Evolutionary conservation across 2,329 filamentous ascomycete species (phyloP).

Genomic region (Thelonectria discophora): DNA sequence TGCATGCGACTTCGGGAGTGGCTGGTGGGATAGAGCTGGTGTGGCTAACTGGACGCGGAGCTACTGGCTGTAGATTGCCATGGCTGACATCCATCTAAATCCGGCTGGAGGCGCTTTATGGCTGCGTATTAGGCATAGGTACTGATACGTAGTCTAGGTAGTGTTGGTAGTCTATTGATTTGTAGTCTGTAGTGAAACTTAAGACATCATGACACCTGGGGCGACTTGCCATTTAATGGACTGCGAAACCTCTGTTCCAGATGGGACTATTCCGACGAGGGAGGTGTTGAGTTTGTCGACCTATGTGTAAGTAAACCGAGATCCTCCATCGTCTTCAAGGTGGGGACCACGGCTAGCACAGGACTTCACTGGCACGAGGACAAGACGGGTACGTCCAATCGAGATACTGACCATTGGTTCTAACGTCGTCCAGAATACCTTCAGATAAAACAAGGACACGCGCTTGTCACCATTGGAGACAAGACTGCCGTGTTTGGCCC

Average conservation of each 20-base stretch:
- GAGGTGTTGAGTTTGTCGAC: slow-evolving; percentile 17
- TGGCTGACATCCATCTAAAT: too few species aligned
- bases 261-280: background rate
- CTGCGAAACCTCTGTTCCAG: too few species aligned
- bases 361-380: slow-evolving; percentile 22
- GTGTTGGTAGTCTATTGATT: too few species aligned
- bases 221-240: too few species aligned
- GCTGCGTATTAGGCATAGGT: too few species aligned
- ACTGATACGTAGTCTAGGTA: too few species aligned
- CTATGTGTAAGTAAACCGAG: slow-evolving; percentile 5
- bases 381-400: slow-evolving; percentile 7
- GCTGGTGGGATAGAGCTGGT: background rate
- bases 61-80: too few species aligned
- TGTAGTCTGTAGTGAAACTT: too few species aligned
- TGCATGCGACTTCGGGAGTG: slow-evolving; percentile 10
- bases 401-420: background rate
- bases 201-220: too few species aligned
- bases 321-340: slow-evolving; percentile 12
- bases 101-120: too few species aligned
- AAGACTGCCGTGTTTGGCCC: slow-evolving; percentile 30
- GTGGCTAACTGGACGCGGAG: background rate
- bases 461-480: slow-evolving; percentile 34
- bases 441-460: slow-evolving; percentile 32
- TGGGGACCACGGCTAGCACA: background rate
- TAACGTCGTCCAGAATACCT: slow-evolving; percentile 26